Evolutionary conservation across 148 eudicot genomes (phyloP), one percentile per base, ranked within the genome.

Genomic region (Silene conica): DNA sequence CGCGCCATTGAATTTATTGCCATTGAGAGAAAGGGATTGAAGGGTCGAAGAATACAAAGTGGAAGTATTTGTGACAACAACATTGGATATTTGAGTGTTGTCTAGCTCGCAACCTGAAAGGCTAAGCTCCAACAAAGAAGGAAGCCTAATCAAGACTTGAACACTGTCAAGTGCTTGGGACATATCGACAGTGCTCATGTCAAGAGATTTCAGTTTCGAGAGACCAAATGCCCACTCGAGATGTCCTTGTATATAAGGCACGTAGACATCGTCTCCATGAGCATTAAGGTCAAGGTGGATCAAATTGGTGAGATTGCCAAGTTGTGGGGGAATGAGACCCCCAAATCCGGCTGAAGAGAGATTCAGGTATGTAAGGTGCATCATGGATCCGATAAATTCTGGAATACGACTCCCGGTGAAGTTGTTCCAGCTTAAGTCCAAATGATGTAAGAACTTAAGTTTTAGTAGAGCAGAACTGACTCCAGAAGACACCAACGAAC

Each of bases 11-110:
- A 57, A 59, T 6, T 16, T 5, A 58, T 19, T 72, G 52, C 1
- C 5, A 5, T n/a, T n/a, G 8, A 34, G 54, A 13, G 61, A 41
- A 26, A 71, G 74, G 63, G 31, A 45, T 28, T n/a, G 62, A 31
- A 71, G 74, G 43, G 48, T n/a, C n/a, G n/a, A n/a, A n/a, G n/a
- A n/a, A n/a, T n/a, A n/a, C n/a, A n/a, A n/a, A n/a, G n/a, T 14
- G 77, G 85, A 16, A 81, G 48, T 70, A 83, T 31, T n/a, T 25
- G 46, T 6, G 86, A 82, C 13, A 61, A 26, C 10, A 26, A 31
- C 1, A 10, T 64, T 9, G 0, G 68, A 16, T 31, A 31, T 34
- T 16, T 64, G 68, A 6, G 46, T 18, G 21, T 64, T 34, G 10
- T 15, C 4, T 28, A 64, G 46, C 5, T n/a, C 3, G 18, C 68